Evolutionary conservation across 139 green algal genomes (phyloP), one percentile per base, ranked within the genome.

Genomic region (Tetradesmus obliquus): DNA sequence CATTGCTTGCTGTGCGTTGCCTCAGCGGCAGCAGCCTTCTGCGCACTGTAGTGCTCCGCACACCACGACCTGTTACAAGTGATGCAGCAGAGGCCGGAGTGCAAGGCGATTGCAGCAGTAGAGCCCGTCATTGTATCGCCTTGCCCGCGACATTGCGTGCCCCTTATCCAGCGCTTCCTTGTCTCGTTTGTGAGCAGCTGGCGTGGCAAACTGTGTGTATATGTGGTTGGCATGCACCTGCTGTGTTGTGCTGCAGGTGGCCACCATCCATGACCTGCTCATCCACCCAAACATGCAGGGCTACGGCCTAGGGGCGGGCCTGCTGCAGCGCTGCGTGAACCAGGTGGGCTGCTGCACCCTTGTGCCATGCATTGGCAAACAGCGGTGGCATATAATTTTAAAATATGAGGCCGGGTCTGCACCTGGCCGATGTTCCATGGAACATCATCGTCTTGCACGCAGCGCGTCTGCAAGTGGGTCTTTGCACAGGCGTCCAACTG

Each of bases 251-350:
- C 19, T 60, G n/a, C 88, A 91, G 79, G 79, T 91, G 45, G 88
- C 79, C 10, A 91, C 88, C 5, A 60, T 91, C 22, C 79, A 88
- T 51, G 88, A 91, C n/a, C 19, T 87, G 4, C 6, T 84, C 32
- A 57, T 88, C 8, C 89, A 92, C 53, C 89, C 89, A 76, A 81
- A 92, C 17, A 58, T 92, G 81, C 89, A 83, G 55, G 81, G 89
- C 66, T 84, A 69, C 24, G 89, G 89, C 17, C 66, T 92, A 2
- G 89, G 89, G 20, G 58, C 60, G 2, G 22, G n/a, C 13, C 62
- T 92, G 19, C 19, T 92, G 7, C 32, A 82, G 62, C 80, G 81
- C 17, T 15, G 80, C 15, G 80, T 91, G 1, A 82, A 17, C n/a
- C 88, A 88, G 60, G 32, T 45, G 32, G 32, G 32, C 32, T 45